Base-by-base conservation (phyloP, 805 yeast species). In the Lachancea fermentati region DNA sequence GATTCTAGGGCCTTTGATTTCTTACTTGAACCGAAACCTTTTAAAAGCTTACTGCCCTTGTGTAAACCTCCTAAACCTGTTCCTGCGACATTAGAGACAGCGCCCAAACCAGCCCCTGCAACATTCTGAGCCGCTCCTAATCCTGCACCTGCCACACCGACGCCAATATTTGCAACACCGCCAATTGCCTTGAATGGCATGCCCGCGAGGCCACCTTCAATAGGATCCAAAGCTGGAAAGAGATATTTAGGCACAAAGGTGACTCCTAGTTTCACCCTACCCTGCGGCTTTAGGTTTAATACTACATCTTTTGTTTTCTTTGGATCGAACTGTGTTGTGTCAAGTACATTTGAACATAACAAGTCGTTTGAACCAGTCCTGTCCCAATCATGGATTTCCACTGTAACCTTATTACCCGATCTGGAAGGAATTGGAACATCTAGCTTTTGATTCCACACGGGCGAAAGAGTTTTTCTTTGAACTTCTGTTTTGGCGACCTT, bases 311-410 rank as follows among this genome's bases (percentile, higher is more conserved):
- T 67, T 11, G 69, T 52, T 30, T 69, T 57, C 18, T 62, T 62
- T 2, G 79, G 73, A n/a, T 66, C 66, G 30, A 84, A 49, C 2
- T 67, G 45, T 1, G 75, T 60, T 13, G 80, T 58, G 49, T 81
- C 81, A 26, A 84, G 46, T 1, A 46, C 48, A 5, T 71, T 73
- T 25, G 61, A 51, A 32, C 89, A 89, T 37, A 85, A 59, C 17
- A 70, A 56, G 47, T 78, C 84, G 60, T 80, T 77, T 37, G 71
- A 75, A 47, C 85, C 89, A 17, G 88, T 74, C 56, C 81, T 70
- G 62, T 85, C 93, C 91, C 91, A 85, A 60, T 85, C 93, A 52
- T 64, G 75, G 13, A 80, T 76, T 33, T 71, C 72, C 17, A 80
- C 49, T 25, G 60, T 46, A 19, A 82, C 57, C 13, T 64, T 51